Evolutionary conservation across 2,329 filamentous ascomycete genomes (phyloP).

Genomic region (Penicillium corylophilum): DNA sequence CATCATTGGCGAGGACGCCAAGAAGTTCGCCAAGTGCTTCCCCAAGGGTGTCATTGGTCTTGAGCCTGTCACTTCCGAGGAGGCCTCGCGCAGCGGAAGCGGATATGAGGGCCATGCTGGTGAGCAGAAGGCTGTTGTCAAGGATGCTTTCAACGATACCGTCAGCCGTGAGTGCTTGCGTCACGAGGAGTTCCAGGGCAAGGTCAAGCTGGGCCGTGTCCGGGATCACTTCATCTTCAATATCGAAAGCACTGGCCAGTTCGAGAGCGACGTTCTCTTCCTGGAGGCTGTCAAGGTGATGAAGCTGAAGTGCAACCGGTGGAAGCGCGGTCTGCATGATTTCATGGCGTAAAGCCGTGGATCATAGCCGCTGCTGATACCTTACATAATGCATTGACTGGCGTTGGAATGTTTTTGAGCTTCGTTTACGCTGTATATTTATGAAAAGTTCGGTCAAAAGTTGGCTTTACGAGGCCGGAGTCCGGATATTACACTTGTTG

Average conservation of each 20-base stretch:
- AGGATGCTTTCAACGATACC: conserved; percentile 87
- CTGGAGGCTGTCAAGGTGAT: conserved; percentile 81
- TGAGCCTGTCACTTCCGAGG: conserved; percentile 66
- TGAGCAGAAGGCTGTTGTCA: conserved; percentile 82
- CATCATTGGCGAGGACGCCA: conserved; percentile 81
- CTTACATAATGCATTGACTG: conserved; percentile 38
- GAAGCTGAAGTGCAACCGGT: conserved; percentile 71
- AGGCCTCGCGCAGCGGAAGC: conserved; percentile 59
- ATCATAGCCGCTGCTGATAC: conserved; percentile 9
- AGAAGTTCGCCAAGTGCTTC: conserved; percentile 89
- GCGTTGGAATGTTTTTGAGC: conserved; percentile 37
- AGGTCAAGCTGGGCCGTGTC: conserved; percentile 87
- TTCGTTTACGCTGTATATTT: conserved; percentile 36
- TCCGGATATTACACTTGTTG: conserved; percentile 29
- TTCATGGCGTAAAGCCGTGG: conserved; percentile 36
- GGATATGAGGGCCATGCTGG: conserved; percentile 74
- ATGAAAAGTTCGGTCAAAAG: conserved; percentile 34
- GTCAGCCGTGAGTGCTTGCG: conserved; percentile 90
- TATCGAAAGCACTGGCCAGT: conserved; percentile 92
- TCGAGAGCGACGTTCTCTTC: conserved; percentile 90
- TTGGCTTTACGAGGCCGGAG: conserved; percentile 33
- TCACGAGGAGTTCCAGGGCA: conserved; percentile 89
- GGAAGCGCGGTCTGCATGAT: conserved; percentile 47
- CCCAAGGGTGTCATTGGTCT: conserved; percentile 82
- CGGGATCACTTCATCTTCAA: conserved; percentile 97